These are phyloP conservation scores for Cupressus sempervirens DNA, from an alignment of 75 land plant genomes.

Conservation along the genomic window DNA sequence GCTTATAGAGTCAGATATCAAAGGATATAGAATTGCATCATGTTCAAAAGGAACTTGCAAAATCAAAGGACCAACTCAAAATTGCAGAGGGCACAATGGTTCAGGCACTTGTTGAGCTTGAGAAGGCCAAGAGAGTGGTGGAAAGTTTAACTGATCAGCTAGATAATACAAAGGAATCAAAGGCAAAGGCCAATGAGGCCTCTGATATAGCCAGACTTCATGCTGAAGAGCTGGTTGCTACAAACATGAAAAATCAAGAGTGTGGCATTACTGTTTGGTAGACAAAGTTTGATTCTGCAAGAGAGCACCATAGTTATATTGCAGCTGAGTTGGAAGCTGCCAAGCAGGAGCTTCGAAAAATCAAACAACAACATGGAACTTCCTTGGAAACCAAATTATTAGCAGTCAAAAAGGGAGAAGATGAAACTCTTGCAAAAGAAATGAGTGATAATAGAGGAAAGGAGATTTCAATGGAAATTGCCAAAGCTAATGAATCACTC, in stretches of 20 bases:
- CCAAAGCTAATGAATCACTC: slow-evolving; percentile 39
- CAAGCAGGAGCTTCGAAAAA: slow-evolving; percentile 51
- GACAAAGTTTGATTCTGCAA: slow-evolving; percentile 38
- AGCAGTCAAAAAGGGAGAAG: slow-evolving; percentile 37
- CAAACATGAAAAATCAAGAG: not conserved
- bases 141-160: slow-evolving; percentile 52
- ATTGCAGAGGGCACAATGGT: slow-evolving; percentile 55
- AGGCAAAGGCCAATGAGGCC: slow-evolving; percentile 30
- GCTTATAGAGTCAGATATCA: slow-evolving; percentile 8
- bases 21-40: slow-evolving; percentile 46
- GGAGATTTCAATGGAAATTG: slow-evolving; percentile 51
- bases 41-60: slow-evolving; percentile 60
- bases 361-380: slow-evolving; percentile 45
- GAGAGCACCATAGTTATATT: slow-evolving; percentile 35
- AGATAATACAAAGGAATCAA: slow-evolving; percentile 31
- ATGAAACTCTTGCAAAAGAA: slow-evolving; percentile 28
- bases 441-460: slow-evolving; percentile 27
- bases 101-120: slow-evolving; percentile 65
- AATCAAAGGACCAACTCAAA: slow-evolving; percentile 49
- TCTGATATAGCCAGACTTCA: slow-evolving; percentile 36
- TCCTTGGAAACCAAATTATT: slow-evolving; percentile 44
- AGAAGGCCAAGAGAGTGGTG: slow-evolving; percentile 46
- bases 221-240: slow-evolving; percentile 41
- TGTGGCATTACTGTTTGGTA: slow-evolving; percentile 13
- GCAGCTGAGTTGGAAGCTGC: slow-evolving; percentile 51